Evolutionary conservation across 495 filamentous ascomycete genomes (phyloP).

Genomic region (Cercophora scortea): DNA sequence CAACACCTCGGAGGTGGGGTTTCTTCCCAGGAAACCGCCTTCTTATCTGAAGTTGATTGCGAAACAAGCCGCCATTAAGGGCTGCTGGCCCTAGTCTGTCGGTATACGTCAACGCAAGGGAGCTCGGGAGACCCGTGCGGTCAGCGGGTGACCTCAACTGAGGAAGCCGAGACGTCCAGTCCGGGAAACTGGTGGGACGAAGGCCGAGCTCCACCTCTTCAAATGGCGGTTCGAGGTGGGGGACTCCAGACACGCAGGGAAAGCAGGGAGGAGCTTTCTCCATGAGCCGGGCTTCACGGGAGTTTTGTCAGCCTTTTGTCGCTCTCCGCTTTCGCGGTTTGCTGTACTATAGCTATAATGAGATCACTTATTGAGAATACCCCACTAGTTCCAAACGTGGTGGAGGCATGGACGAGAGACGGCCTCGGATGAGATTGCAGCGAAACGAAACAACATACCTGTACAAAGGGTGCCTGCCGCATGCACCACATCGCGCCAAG

Average conservation of each 20-base stretch:
- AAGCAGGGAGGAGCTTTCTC: too few relatives aligned
- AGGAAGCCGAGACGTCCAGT: conserved; percentile 5
- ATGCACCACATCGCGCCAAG: too few relatives aligned
- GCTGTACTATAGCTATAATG: conserved; percentile 5
- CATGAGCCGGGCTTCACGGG: neutral
- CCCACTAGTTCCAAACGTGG: conserved; percentile 16
- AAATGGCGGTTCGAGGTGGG: neutral
- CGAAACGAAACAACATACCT: neutral
- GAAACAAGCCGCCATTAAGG: neutral
- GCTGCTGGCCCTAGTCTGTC: neutral
- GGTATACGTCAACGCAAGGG: neutral
- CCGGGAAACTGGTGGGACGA: neutral
- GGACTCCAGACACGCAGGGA: conserved; percentile 1
- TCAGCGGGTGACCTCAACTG: conserved; percentile 11
- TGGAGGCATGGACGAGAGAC: conserved; percentile 1
- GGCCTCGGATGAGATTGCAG: neutral
- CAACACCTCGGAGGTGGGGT: conserved; percentile 8
- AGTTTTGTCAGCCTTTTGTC: conserved; percentile 7
- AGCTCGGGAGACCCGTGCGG: conserved; percentile 3
- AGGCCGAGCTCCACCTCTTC: neutral
- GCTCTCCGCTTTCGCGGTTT: conserved; percentile 5
- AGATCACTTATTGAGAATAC: conserved; percentile 8
- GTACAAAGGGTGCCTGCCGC: too few relatives aligned
- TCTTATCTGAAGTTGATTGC: conserved; percentile 12
- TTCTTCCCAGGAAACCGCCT: conserved; percentile 7